A percentile compares a stretch with the other conserved stretches of the same genome.
These are phyloP conservation scores for Backusella psychrophila DNA, from an alignment of 192 early-diverging fungal species.

Conservation along the genomic window DNA sequence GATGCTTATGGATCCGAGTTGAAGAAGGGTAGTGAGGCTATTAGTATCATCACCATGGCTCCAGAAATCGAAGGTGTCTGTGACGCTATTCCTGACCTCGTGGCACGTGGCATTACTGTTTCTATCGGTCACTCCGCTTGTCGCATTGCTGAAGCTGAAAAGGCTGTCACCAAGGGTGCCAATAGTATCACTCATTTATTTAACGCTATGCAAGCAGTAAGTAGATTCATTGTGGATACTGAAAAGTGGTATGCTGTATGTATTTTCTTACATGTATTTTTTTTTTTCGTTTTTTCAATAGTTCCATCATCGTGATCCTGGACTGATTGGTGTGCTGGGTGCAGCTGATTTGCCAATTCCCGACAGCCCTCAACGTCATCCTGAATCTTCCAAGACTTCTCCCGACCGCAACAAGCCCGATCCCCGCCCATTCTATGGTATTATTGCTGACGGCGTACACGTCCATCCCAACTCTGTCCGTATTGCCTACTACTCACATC, in stretches of 20 bases:
- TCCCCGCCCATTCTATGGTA: conserved; percentile 77
- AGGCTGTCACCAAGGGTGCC: conserved; percentile 61
- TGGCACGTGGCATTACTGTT: conserved; percentile 62
- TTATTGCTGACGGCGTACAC: conserved; percentile 85
- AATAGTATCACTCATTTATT: conserved; percentile 80
- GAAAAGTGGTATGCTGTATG: neutral
- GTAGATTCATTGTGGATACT: neutral
- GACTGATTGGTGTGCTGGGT: conserved; percentile 73
- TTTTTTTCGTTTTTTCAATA: conserved; percentile 14
- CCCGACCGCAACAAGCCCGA: conserved; percentile 36
- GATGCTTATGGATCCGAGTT: conserved; percentile 69
- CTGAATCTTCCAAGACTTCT: conserved; percentile 27
- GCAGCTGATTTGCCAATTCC: conserved; percentile 39
- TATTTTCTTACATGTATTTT: neutral
- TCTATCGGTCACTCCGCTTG: conserved; percentile 69
- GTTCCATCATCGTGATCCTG: conserved; percentile 88
- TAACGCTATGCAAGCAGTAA: conserved; percentile 78
- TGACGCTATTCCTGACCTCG: conserved; percentile 62
- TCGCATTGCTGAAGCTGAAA: conserved; percentile 63
- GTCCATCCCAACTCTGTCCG: conserved; percentile 79
- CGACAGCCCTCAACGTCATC: conserved; percentile 14
- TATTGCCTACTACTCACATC: conserved; percentile 83
- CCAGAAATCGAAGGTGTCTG: conserved; percentile 76
- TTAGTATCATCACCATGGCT: conserved; percentile 74
- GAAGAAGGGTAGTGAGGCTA: conserved; percentile 34